Percentiles rank a stretch among this genome's conserved stretches.
Evolutionary conservation across 108 stramenopile species (phyloP).

Genomic region (Discostella stelligeroides): DNA sequence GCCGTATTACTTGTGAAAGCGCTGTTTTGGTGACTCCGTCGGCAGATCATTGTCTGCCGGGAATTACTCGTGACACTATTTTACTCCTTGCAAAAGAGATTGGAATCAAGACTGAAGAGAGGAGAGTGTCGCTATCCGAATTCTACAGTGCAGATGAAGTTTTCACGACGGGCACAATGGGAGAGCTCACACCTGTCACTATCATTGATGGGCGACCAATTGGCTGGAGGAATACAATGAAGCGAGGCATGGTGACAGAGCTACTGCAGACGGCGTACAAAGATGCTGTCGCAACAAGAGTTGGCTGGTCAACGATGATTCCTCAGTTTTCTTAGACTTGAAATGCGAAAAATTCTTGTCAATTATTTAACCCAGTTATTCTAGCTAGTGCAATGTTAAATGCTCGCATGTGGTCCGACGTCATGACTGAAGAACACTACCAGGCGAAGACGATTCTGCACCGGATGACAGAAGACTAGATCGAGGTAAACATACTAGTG

Average conservation of each 20-base stretch:
- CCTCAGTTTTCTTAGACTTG: conserved; percentile 38
- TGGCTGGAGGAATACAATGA: conserved; percentile 42
- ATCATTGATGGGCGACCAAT: conserved; percentile 89
- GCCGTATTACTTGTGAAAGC: conserved; percentile 27
- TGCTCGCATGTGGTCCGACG: no score
- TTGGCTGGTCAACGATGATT: conserved; percentile 45
- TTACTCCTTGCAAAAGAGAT: conserved; percentile 69
- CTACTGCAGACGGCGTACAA: conserved; percentile 79
- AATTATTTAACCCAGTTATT: no score
- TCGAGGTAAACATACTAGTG: conserved; percentile 3
- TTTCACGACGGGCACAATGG: conserved; percentile 95
- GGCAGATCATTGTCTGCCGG: conserved; percentile 89
- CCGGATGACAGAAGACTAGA: background rate
- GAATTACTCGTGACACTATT: conserved; percentile 85
- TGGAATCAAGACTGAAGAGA: conserved; percentile 67
- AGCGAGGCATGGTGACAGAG: conserved; percentile 67
- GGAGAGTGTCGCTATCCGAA: conserved; percentile 81
- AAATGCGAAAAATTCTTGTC: no score
- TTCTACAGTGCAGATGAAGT: conserved; percentile 91
- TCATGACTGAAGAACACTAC: background rate
- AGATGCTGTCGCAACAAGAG: conserved; percentile 25
- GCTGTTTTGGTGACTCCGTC: conserved; percentile 82
- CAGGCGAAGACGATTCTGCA: conserved; percentile 2
- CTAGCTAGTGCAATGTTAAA: no score
- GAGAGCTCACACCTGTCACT: conserved; percentile 91